phyloP scores from a whole-genome alignment of 805 yeast genomes.

The Nakazawaea ernobii region DNA sequence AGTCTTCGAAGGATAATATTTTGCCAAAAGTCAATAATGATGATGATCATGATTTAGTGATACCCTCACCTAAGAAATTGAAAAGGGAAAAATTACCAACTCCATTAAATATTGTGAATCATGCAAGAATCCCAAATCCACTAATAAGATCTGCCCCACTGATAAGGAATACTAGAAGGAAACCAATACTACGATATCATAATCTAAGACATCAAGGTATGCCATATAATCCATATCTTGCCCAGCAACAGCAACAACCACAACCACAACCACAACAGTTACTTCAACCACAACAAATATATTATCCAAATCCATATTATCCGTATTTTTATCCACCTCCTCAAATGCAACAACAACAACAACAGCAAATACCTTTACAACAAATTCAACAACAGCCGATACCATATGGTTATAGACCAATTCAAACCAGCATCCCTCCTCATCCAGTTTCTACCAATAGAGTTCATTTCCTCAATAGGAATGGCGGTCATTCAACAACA shows the following conservation, averaged over 20 bases:
- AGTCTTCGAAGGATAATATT: not conserved
- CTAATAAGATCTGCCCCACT: slow-evolving; percentile 3
- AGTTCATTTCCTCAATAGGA: not conserved
- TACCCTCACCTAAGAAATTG: slow-evolving; percentile 5
- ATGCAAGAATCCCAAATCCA: not conserved
- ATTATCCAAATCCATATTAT: not conserved
- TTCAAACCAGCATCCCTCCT: not conserved
- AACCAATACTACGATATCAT: not conserved
- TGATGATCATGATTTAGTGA: not conserved
- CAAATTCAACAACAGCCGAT: not conserved
- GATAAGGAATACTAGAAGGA: not conserved
- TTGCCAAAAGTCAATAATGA: not conserved
- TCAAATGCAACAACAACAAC: not conserved
- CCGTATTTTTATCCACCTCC: not conserved
- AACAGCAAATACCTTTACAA: slow-evolving; percentile 1
- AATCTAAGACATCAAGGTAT: not conserved
- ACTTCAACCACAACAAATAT: not conserved
- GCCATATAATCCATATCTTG: not conserved
- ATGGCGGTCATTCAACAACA: not conserved
- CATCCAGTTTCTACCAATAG: not conserved
- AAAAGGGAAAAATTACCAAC: slow-evolving; percentile 7
- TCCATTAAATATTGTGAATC: not conserved
- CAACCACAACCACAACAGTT: not conserved
- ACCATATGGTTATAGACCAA: not conserved
- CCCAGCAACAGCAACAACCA: not conserved